Evolutionary conservation across 257 asterid species (phyloP), one percentile per base, ranked within the genome.

Genomic region (Solanum rostratum): DNA sequence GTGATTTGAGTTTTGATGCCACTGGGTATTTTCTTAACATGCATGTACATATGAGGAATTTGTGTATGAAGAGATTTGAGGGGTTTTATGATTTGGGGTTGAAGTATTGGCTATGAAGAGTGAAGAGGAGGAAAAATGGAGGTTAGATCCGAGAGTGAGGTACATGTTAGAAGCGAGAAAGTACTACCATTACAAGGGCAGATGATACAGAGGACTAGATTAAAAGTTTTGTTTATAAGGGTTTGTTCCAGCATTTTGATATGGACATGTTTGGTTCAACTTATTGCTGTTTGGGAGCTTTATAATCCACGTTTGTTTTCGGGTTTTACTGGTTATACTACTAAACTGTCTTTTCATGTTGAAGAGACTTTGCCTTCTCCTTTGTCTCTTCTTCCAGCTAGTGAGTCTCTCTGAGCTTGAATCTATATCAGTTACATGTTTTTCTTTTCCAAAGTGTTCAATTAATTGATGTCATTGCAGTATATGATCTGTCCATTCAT

Each of bases 191-290:
- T 88, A 71, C 84, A 70, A 33, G 97, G 91, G 86, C 90, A 89
- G 83, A 90, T 88, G 91, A 84, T 90, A 60, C 98, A 90, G 85
- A 92, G 95, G 86, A 88, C 97, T 16, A 88, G 97, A 81, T 88
- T 95, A 84, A 93, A 91, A 87, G 95, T 92, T 85, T 95, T 97
- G 97, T 95, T 95, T 83, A 91, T 95, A 88, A 93, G 97, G 90
- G 92, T 95, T 81, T 95, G 99, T 89, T 91, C 95, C 76, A 92
- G 94, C 87, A 95, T 95, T 90, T 88, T 95, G 60, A 91, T 95
- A 88, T 95, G 99, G 99, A 94, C 99, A 63, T 92, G 98, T 89
- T 89, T 95, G 95, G 94, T 93, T 84, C 99, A 95, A 86, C 95
- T 95, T 71, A 91, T 94, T 78, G 91, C 97, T 13, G 95, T 94